Percentiles rank a stretch among this genome's conserved stretches.
Conservation (phyloP, 441 rosid genomes). For the Breynia disticha region DNA sequence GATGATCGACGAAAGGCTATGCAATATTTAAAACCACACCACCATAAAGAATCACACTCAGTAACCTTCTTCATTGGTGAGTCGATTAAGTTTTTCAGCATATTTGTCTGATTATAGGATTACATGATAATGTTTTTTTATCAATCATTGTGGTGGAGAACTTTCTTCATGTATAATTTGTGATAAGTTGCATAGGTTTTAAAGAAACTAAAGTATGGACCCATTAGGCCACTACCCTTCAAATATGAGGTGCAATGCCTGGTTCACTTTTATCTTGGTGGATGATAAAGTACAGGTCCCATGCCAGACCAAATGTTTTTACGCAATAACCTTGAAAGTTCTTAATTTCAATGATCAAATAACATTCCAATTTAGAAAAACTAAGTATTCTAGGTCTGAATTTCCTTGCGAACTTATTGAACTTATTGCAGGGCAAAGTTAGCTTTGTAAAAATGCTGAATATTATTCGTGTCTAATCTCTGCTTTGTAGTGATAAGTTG, state of each 20-base stretch:
- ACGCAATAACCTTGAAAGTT: not conserved
- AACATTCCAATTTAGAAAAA: no score
- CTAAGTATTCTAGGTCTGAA: no score
- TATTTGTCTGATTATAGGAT: not conserved
- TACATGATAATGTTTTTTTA: not conserved
- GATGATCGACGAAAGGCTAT: constrained; percentile 74
- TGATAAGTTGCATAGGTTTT: constrained; percentile 12
- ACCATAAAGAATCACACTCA: constrained; percentile 69
- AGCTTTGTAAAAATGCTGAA: no score
- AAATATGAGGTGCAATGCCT: constrained; percentile 20
- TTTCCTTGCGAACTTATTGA: no score
- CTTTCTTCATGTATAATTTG: constrained; percentile 19
- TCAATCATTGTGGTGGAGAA: constrained; percentile 21
- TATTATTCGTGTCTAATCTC: no score
- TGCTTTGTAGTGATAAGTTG: no score
- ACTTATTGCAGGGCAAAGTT: no score
- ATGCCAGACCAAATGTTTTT: constrained; percentile 14
- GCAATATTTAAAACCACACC: constrained; percentile 82
- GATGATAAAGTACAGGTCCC: constrained; percentile 32
- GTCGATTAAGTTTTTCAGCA: constrained; percentile 14
- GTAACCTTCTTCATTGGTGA: constrained; percentile 88
- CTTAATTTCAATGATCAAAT: no score
- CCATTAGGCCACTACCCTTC: constrained; percentile 35
- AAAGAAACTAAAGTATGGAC: constrained; percentile 27
- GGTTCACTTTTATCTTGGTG: constrained; percentile 33